Conservation (phyloP, 352 stramenopile genomes). For the Poterioochromonas sp. region DNA sequence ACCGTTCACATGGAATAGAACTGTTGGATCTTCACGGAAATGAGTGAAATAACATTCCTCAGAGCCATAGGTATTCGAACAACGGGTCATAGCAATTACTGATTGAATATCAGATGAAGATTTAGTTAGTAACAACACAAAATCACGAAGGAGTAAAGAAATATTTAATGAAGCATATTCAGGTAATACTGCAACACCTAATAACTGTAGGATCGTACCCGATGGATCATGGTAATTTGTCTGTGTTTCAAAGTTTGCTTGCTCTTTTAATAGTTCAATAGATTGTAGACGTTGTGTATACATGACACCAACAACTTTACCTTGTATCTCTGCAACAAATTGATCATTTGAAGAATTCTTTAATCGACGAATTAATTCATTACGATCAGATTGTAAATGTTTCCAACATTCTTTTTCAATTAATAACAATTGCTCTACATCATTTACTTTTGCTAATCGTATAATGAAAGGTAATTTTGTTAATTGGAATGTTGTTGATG, state of each 20-base stretch:
- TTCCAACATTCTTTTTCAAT: neutral
- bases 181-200: neutral
- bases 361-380: neutral
- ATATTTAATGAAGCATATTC: neutral
- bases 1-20: neutral
- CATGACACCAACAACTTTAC: neutral
- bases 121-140: neutral
- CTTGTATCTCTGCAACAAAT: neutral
- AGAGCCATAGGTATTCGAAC: neutral
- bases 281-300: neutral
- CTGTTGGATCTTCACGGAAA: neutral
- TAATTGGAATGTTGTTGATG: too few species aligned
- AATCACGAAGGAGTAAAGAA: neutral
- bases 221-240: neutral
- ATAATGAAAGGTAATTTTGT: neutral
- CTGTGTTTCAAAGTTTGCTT: neutral
- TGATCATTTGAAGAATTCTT: neutral
- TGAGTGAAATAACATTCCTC: neutral
- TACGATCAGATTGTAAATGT: neutral
- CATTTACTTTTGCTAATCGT: neutral
- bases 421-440: neutral
- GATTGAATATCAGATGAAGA: neutral
- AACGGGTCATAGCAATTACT: constrained; percentile 13
- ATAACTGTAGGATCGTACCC: neutral
- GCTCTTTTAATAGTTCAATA: neutral